A percentile compares a stretch with the other conserved stretches of the same genome.
Conservation (phyloP, 2,329 filamentous ascomycete species). For the Epichloe brachyelytri region DNA sequence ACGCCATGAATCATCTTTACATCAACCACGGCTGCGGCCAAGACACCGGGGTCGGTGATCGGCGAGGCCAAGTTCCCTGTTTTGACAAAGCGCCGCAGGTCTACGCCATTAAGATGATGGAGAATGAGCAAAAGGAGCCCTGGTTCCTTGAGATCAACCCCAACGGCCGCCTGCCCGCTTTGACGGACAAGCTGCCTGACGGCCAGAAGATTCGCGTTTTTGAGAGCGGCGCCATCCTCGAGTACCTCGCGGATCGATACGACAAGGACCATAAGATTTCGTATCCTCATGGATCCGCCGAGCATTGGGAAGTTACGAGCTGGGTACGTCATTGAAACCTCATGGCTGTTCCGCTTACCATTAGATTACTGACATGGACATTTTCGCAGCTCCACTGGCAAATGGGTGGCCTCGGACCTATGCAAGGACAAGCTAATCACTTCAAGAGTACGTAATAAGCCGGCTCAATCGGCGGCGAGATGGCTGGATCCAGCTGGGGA, state of each 20-base stretch:
- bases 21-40: too few species aligned
- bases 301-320: constrained; percentile 68
- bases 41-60: too few species aligned
- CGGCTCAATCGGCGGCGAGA: background rate
- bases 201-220: constrained; percentile 65
- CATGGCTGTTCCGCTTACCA: background rate
- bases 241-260: constrained; percentile 73
- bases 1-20: background rate
- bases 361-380: too few species aligned
- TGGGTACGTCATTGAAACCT: constrained; percentile 39
- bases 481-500: too few species aligned
- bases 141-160: constrained; percentile 91
- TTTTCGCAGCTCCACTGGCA: constrained; percentile 48
- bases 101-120: constrained; percentile 55
- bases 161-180: constrained; percentile 79
- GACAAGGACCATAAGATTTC: constrained; percentile 73
- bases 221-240: constrained; percentile 71
- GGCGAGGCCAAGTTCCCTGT: background rate
- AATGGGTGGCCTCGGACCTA: constrained; percentile 69
- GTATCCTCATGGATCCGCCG: constrained; percentile 57
- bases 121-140: constrained; percentile 68
- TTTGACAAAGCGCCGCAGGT: constrained; percentile 17
- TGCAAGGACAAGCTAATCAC: constrained; percentile 74
- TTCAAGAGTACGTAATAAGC: constrained; percentile 45
- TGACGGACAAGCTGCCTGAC: constrained; percentile 68